Base-by-base conservation (phyloP, 2,329 filamentous ascomycete species). In the Ophiostoma sp. region DNA sequence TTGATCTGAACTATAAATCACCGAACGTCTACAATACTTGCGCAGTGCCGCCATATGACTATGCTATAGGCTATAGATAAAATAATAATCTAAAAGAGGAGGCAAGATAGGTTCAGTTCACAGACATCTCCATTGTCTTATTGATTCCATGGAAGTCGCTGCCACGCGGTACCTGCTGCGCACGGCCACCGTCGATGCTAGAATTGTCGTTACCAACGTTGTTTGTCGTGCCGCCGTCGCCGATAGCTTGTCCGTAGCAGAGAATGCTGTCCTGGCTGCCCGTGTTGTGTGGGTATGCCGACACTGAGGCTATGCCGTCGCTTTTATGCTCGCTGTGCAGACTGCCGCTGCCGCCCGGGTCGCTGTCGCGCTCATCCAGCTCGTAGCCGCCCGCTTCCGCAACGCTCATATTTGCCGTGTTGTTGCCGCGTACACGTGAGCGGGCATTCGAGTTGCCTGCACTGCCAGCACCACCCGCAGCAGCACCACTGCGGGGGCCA, bases 341-440 rank as follows among this genome's bases (percentile, higher is more conserved):
- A 27, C 52, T 57, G 52, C n/a, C 52, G 48, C 20, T 65, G 35
- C 44, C 48, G n/a, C 67, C 70, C 2, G 52, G 36, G 52, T 69
- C 70, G 54, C 64, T 69, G 52, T 68, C 67, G 39, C 68, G 70
- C 48, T 69, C 67, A 31, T 71, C 64, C 11, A 71, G 68, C 65
- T 71, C 70, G n/a, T 67, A 71, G 7, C 31, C 65, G n/a, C 31
- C 3, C 20, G 65, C 62, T 41, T 57, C 44, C 6, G 23, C 36
- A 23, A 33, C 54, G 35, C 52, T 17, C 3, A 41, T 10, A 5
- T 48, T 67, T 31, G 36, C 70, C 23, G 23, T 33, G 23, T 64
- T 52, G 33, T 64, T 64, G 15, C 69, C 52, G 57, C 64, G 27
- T 17, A 54, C 23, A 4, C n/a, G 13, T 20, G 68, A 66, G 6